phyloP scores from a whole-genome alignment of 306 rosid genomes.

The Cicer arietinum region DNA sequence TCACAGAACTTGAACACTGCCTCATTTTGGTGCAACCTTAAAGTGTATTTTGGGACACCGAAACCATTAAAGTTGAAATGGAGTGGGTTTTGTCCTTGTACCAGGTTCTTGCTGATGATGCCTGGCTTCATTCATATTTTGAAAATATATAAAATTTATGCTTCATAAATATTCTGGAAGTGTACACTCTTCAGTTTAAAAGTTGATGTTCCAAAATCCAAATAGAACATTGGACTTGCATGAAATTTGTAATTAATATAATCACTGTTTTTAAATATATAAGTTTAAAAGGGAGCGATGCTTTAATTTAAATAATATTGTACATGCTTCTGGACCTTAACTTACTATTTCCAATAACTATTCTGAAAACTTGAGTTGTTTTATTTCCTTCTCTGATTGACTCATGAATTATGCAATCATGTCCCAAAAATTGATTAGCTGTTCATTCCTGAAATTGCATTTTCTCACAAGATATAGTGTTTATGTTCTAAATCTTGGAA shows the following conservation, averaged over 20 bases:
- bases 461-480: background rate
- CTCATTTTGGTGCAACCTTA: conserved; percentile 1
- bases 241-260: conserved; percentile 23
- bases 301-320: background rate
- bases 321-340: conserved; percentile 10
- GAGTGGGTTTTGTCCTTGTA: background rate
- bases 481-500: background rate
- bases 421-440: conserved; percentile 22
- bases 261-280: background rate
- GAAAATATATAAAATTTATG: conserved; percentile 11
- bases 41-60: conserved; percentile 4
- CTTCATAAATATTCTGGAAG: background rate
- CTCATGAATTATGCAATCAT: conserved; percentile 1
- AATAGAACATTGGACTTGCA: background rate
- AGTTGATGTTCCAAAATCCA: background rate
- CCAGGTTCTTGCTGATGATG: background rate
- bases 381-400: conserved; percentile 1
- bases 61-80: background rate
- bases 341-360: background rate
- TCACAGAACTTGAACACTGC: conserved; percentile 1
- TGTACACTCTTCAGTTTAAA: background rate
- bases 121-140: background rate
- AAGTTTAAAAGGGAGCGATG: conserved; percentile 9
- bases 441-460: conserved; percentile 1
- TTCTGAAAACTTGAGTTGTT: background rate